phyloP scores from a whole-genome alignment of 306 rosid species.

The Clitoria ternatea region DNA sequence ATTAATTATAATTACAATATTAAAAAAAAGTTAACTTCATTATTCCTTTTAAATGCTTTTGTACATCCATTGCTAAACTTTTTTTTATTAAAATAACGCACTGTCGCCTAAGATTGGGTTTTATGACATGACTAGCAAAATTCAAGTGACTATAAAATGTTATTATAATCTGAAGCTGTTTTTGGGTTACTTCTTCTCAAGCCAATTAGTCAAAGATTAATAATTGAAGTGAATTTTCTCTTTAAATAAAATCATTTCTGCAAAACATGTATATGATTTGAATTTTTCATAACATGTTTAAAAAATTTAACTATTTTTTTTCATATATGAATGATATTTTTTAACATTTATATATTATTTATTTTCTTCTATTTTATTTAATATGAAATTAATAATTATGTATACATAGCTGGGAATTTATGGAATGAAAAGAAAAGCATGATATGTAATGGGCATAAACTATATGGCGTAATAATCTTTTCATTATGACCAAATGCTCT shows the following conservation, averaged over 20 bases:
- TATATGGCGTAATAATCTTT: not conserved
- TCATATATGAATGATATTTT: too few species aligned
- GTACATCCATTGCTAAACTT: not conserved
- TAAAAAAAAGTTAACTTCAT: not conserved
- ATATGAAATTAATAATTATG: too few species aligned
- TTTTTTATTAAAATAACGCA: not conserved
- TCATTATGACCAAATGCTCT: not conserved
- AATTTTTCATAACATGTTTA: too few species aligned
- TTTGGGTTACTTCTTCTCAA: too few species aligned
- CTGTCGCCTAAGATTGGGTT: not conserved
- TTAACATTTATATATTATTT: too few species aligned
- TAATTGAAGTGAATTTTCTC: too few species aligned
- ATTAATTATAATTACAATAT: not conserved
- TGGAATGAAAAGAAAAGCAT: not conserved
- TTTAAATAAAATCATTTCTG: too few species aligned
- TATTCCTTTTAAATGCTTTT: not conserved
- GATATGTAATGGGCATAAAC: not conserved
- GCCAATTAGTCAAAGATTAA: too few species aligned
- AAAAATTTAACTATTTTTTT: too few species aligned
- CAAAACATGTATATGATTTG: too few species aligned
- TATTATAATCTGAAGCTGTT: too few species aligned
- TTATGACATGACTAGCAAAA: not conserved
- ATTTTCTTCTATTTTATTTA: too few species aligned
- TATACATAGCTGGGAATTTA: not conserved
- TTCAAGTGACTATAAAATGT: not conserved